Percentiles rank a stretch among this genome's conserved stretches.
Conservation (phyloP, 306 rosid species). For the Trichosanthes cucumerina region DNA sequence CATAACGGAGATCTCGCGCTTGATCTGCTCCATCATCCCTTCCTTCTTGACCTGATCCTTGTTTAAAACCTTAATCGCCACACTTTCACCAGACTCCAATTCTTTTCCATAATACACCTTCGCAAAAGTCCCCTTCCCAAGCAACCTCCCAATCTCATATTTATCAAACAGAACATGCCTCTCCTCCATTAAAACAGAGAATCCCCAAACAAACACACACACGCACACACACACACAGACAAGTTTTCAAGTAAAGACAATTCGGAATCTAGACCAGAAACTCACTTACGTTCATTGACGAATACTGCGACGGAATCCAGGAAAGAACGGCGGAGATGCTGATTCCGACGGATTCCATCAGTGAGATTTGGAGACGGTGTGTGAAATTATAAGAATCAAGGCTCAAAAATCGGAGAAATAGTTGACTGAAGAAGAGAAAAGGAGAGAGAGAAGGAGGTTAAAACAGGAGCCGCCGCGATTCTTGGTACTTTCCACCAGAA, state of each 20-base stretch:
- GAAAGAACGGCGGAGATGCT: slow-evolving; percentile 20
- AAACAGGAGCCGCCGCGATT: not conserved
- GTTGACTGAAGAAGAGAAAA: not conserved
- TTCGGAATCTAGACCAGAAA: not conserved
- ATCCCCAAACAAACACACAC: not conserved
- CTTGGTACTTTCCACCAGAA: not conserved
- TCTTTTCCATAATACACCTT: slow-evolving; percentile 58
- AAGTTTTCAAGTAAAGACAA: not conserved
- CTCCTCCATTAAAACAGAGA: slow-evolving; percentile 33
- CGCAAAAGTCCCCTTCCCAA: slow-evolving; percentile 75
- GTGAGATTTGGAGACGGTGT: not conserved
- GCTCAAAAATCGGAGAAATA: not conserved
- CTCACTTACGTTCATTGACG: not conserved
- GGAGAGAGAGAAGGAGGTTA: not conserved
- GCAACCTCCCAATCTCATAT: slow-evolving; percentile 54
- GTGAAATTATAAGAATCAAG: not conserved
- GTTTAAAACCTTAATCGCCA: slow-evolving; percentile 56
- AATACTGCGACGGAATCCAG: slow-evolving; percentile 22
- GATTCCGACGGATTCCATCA: slow-evolving; percentile 20
- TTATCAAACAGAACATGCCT: slow-evolving; percentile 36
- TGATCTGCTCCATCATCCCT: slow-evolving; percentile 72
- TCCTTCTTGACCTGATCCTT: slow-evolving; percentile 55
- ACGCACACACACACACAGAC: too few species aligned
- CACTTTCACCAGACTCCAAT: slow-evolving; percentile 41
- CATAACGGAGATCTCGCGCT: slow-evolving; percentile 65